These are phyloP conservation scores for Brassica hybrid DNA, from an alignment of 441 rosid genomes.

Conservation along the genomic window DNA sequence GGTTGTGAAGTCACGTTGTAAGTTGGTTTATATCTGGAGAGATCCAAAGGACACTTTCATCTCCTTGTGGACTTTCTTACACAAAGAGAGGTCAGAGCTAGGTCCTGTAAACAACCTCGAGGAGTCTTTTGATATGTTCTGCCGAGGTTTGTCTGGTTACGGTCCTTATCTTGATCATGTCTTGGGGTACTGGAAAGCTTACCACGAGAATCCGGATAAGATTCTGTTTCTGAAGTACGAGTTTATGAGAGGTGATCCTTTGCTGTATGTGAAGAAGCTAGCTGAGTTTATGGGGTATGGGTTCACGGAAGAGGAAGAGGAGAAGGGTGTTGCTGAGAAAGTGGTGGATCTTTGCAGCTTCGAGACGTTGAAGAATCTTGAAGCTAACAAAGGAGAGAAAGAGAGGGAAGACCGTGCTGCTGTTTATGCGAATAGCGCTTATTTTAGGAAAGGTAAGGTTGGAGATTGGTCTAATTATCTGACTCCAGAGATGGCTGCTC, in stretches of 20 bases:
- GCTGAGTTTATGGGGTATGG: slow-evolving; percentile 49
- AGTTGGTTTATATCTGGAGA: slow-evolving; percentile 51
- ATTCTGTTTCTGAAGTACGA: slow-evolving; percentile 44
- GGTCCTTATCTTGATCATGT: slow-evolving; percentile 49
- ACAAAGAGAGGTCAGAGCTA: slow-evolving; percentile 16
- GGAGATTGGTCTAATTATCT: slow-evolving; percentile 44
- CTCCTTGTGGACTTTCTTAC: slow-evolving; percentile 43
- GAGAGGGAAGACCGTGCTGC: slow-evolving; percentile 36
- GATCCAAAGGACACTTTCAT: slow-evolving; percentile 54
- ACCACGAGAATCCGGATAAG: slow-evolving; percentile 34
- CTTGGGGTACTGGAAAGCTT: slow-evolving; percentile 39
- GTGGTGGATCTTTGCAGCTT: slow-evolving; percentile 42
- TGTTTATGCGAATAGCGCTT: slow-evolving; percentile 34
- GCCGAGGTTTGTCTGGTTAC: slow-evolving; percentile 28
- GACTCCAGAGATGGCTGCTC: slow-evolving; percentile 36
- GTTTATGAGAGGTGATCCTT: slow-evolving; percentile 30
- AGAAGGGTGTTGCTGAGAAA: slow-evolving; percentile 30
- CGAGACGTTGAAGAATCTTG: slow-evolving; percentile 41
- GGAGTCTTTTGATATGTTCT: slow-evolving; percentile 47
- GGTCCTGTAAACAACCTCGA: slow-evolving; percentile 28
- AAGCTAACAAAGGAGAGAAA: slow-evolving; percentile 37
- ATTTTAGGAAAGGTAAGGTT: slow-evolving; percentile 42
- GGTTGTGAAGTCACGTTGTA: slow-evolving; percentile 36
- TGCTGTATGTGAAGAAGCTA: slow-evolving; percentile 20
- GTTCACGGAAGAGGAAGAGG: slow-evolving; percentile 41